A percentile compares a stretch with the other conserved stretches of the same genome.
phyloP scores from a whole-genome alignment of 1,284 basidiomycete genomes.

The Ustilago trichophora region DNA sequence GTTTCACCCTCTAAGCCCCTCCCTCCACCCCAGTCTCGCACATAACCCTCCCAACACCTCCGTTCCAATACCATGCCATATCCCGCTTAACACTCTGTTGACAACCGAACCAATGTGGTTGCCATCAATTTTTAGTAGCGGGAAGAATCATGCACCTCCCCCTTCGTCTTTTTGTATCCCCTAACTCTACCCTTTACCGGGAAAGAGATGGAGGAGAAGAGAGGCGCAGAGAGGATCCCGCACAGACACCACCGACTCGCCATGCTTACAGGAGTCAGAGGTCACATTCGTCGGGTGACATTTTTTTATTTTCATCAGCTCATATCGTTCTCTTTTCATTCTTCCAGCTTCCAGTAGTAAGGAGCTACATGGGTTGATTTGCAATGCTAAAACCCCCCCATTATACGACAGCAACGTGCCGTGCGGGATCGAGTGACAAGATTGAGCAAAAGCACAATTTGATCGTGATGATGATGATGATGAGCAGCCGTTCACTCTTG shows the following conservation, averaged over 20 bases:
- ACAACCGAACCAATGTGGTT: constrained; percentile 53
- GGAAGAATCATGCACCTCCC: constrained; percentile 30
- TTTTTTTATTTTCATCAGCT: not conserved
- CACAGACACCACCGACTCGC: constrained; percentile 44
- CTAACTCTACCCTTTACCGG: not conserved
- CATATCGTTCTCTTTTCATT: too few species aligned
- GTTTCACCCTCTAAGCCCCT: too few species aligned
- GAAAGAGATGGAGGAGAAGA: not conserved
- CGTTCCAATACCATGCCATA: too few species aligned
- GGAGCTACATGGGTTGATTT: too few species aligned
- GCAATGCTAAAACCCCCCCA: too few species aligned
- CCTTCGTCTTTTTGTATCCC: constrained; percentile 1
- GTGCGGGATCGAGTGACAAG: too few species aligned
- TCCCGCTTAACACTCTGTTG: constrained; percentile 55
- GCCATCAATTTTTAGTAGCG: constrained; percentile 56
- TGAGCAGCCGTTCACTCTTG: constrained; percentile 34
- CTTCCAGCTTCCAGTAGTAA: too few species aligned
- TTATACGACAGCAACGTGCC: too few species aligned
- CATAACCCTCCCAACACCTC: too few species aligned
- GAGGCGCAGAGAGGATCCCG: constrained; percentile 20
- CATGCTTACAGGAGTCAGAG: constrained; percentile 23
- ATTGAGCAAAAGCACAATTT: too few species aligned
- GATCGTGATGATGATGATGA: too few species aligned
- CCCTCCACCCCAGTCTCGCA: too few species aligned
- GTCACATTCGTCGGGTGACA: constrained; percentile 50